Evolutionary conservation across 768 basidiomycete species (phyloP), one percentile per base, ranked within the genome.

Genomic region (Tephrocybe sp.): DNA sequence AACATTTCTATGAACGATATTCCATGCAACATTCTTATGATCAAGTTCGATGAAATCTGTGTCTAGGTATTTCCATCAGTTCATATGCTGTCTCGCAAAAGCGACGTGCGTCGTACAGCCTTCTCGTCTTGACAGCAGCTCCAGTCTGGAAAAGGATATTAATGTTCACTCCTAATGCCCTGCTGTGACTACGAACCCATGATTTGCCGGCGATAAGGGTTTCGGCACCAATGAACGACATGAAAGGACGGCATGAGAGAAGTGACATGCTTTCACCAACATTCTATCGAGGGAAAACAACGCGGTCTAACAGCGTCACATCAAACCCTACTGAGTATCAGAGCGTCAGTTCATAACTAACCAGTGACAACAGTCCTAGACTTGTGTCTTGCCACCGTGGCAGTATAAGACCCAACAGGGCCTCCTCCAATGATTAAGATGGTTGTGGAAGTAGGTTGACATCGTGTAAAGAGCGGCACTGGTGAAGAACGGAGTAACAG

Each of bases 101-200:
- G 5, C 16, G 15, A 2, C 8, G 7, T 1, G 8, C n/a, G 25
- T 22, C 82, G 53, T 58, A 84, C 83, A 84, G 35, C 76, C 79
- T 63, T 84, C 84, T 4, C 66, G 72, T 58, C 78, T 86, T 86
- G 64, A 86, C 69, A 3, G 78, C 79, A 34, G 79, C 78, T 24
- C 84, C 84, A 1, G 79, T 79, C 83, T 86, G 15, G 9, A 35
- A 26, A 13, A 19, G 9, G 28, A 41, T 7, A 12, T 37, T 12
- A 37, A 35, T 9, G 34, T 12, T 18, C 18, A 37, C 36, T n/a
- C n/a, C n/a, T n/a, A 58, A 27, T 18, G 9, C 24, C 3, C n/a
- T 37, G 68, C 69, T 58, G 71, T 68, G 12, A 22, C 46, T 2
- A 51, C 25, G 43, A 73, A 73, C 0, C 69, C 71, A 45, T 65